Evolutionary conservation across 225 moss, liverwort and hornwort genomes (phyloP).

Genomic region (Physcomitrium patens): DNA sequence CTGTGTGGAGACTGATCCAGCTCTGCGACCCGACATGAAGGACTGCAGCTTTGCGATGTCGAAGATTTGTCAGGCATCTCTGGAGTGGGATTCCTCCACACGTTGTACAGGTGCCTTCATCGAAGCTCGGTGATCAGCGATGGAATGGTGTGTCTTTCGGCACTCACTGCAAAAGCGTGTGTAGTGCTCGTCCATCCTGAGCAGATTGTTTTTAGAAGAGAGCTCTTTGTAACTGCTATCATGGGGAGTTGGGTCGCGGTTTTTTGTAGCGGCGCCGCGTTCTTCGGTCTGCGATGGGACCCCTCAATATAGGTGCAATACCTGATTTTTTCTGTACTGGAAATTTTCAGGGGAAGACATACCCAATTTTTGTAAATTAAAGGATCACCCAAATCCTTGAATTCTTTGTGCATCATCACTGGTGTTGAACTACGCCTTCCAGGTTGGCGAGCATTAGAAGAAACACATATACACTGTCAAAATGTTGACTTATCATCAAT

Average conservation of each 20-base stretch:
- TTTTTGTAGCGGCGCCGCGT: background rate
- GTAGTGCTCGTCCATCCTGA: background rate
- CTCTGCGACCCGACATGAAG: conserved; percentile 66
- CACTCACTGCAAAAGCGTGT: background rate
- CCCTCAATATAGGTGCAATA: background rate
- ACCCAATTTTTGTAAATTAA: no score
- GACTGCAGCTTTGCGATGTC: conserved; percentile 68
- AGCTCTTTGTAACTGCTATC: background rate
- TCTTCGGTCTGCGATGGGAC: background rate
- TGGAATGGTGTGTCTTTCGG: background rate
- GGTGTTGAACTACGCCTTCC: no score
- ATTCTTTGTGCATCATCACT: no score
- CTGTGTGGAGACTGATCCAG: conserved; percentile 62
- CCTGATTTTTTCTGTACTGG: no score
- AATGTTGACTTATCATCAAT: no score
- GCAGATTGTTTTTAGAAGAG: background rate
- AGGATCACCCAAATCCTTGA: no score
- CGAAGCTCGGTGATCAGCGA: conserved; percentile 51
- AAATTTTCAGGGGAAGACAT: no score
- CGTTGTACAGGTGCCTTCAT: conserved; percentile 42
- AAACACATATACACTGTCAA: no score
- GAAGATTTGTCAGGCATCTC: conserved; percentile 51
- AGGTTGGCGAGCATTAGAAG: no score
- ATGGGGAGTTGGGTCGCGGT: background rate
- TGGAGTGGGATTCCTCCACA: conserved; percentile 65